Evolutionary conservation across 768 basidiomycete species (phyloP).

Genomic region (Tylopilus cervinicoccineus): DNA sequence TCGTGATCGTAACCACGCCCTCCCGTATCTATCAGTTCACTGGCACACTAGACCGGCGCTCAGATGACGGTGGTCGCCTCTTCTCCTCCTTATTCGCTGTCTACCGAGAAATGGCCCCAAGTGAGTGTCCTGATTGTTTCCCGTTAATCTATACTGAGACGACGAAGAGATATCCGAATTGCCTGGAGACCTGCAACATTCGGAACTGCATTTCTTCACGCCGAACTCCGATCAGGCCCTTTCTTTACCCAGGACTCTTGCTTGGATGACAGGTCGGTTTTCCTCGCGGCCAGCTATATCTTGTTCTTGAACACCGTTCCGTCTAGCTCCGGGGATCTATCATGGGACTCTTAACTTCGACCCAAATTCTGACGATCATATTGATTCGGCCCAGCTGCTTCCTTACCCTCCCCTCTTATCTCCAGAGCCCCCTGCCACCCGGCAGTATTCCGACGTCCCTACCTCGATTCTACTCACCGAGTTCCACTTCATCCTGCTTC

Average conservation of each 20-base stretch:
- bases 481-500: constrained; percentile 88
- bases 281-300: background rate
- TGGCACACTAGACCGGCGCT: constrained; percentile 59
- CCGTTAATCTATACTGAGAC: constrained; percentile 18
- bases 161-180: constrained; percentile 82
- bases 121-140: constrained; percentile 43
- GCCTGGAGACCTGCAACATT: constrained; percentile 70
- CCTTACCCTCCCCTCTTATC: constrained; percentile 58
- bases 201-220: constrained; percentile 79
- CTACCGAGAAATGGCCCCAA: constrained; percentile 76
- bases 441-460: constrained; percentile 44
- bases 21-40: constrained; percentile 89
- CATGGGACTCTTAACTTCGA: constrained; percentile 76
- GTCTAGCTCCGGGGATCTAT: constrained; percentile 80
- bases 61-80: constrained; percentile 72
- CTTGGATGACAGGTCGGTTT: constrained; percentile 85
- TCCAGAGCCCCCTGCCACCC: constrained; percentile 22
- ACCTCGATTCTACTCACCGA: constrained; percentile 81
- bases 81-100: constrained; percentile 71
- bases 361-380: constrained; percentile 63
- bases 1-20: constrained; percentile 81
- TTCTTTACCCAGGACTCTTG: constrained; percentile 69
- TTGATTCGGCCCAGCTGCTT: constrained; percentile 73
- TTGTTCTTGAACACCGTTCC: background rate
- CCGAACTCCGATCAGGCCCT: constrained; percentile 65